Conservation (phyloP, 106 monocot species). For the Dactylorhiza incarnata region DNA sequence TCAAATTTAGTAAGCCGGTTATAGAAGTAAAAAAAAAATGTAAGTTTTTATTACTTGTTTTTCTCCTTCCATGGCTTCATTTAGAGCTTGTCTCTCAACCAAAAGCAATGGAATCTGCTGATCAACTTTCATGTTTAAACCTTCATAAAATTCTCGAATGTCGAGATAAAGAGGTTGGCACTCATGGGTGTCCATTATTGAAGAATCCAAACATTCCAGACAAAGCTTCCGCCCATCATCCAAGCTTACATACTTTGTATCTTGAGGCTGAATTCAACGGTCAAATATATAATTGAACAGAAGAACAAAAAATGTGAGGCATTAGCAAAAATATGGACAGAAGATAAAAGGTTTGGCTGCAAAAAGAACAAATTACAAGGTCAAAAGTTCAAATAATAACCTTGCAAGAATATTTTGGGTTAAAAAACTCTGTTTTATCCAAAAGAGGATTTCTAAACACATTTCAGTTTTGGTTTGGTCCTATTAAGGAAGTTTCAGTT, state of each 20-base stretch:
- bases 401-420: neutral
- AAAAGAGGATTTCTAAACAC: neutral
- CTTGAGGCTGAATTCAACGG: conserved; percentile 42
- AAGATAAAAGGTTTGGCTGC: neutral
- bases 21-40: too few relatives aligned
- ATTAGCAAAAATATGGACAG: neutral
- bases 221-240: conserved; percentile 89
- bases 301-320: neutral
- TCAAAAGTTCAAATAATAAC: neutral
- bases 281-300: too few relatives aligned
- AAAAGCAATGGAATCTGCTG: conserved; percentile 85
- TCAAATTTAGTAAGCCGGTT: too few relatives aligned
- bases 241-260: conserved; percentile 49
- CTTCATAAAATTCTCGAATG: conserved; percentile 97
- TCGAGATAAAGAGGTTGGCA: conserved; percentile 91
- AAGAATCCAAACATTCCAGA: conserved; percentile 81
- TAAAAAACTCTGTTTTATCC: neutral
- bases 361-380: neutral
- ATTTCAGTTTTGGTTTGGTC: neutral
- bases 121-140: conserved; percentile 87
- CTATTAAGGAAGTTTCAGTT: too few relatives aligned
- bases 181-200: conserved; percentile 85
- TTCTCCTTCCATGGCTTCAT: conserved; percentile 98
- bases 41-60: conserved; percentile 9
- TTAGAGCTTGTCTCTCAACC: conserved; percentile 90